These are phyloP conservation scores for Trichoderma koningii DNA, from an alignment of 2,329 filamentous ascomycete genomes.

Conservation along the genomic window DNA sequence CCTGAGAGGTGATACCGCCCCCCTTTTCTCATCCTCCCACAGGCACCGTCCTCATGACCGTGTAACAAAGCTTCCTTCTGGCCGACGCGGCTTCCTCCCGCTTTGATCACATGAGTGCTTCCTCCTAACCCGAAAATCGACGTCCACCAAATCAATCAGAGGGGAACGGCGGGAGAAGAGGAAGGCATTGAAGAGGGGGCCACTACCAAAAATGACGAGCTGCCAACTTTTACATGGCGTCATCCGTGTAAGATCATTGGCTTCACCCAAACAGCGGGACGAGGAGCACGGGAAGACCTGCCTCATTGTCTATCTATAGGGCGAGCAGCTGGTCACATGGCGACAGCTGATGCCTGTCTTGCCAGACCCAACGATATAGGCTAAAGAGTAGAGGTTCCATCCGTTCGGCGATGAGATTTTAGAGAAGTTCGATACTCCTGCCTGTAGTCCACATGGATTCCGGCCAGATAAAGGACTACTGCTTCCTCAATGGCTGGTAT, in stretches of 20 bases:
- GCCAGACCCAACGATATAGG: background rate
- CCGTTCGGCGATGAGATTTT: slow-evolving; percentile 8
- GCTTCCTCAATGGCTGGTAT: background rate
- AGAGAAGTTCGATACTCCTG: background rate
- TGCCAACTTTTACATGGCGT: slow-evolving; percentile 16
- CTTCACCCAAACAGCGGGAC: background rate
- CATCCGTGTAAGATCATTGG: background rate
- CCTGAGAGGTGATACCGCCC: background rate
- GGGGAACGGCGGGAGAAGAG: background rate
- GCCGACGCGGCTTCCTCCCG: background rate
- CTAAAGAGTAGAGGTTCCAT: slow-evolving; percentile 19
- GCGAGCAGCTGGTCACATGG: slow-evolving; percentile 6
- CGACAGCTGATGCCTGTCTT: background rate
- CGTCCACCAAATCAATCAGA: background rate
- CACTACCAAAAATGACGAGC: slow-evolving; percentile 4
- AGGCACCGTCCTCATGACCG: background rate
- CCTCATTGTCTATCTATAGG: too few relatives aligned
- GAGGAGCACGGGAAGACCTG: background rate
- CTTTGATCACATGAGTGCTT: slow-evolving; percentile 14
- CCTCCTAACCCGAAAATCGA: background rate
- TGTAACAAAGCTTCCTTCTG: slow-evolving; percentile 10
- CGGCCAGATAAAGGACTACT: background rate
- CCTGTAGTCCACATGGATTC: background rate
- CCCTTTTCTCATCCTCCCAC: background rate
- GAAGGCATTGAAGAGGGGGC: too few relatives aligned